A percentile compares a stretch with the other conserved stretches of the same genome.
Evolutionary conservation across 2,329 filamentous ascomycete species (phyloP).

Genomic region (Dactylonectria macrodidyma): DNA sequence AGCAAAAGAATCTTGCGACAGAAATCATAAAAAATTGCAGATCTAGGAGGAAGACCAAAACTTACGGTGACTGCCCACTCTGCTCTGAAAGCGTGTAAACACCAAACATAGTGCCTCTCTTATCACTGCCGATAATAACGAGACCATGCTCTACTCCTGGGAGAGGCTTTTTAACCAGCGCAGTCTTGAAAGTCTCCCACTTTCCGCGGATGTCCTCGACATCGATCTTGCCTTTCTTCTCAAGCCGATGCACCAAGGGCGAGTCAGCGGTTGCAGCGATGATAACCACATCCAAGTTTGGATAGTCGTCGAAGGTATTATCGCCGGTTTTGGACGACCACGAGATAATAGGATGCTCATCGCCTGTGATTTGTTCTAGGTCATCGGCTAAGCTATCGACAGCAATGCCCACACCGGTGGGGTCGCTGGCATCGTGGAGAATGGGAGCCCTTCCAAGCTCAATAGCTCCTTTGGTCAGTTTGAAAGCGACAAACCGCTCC

Average conservation of each 20-base stretch:
- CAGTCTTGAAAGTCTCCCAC: conserved; percentile 78
- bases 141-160: conserved; percentile 71
- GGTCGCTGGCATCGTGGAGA: conserved; percentile 3
- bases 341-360: neutral
- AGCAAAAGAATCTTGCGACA: conserved; percentile 61
- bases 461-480: neutral
- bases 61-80: conserved; percentile 66
- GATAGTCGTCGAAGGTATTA: neutral
- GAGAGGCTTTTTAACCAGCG: conserved; percentile 70
- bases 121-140: conserved; percentile 78
- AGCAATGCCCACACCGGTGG: conserved; percentile 12
- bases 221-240: conserved; percentile 52
- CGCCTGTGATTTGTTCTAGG: conserved; percentile 4
- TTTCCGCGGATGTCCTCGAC: conserved; percentile 69
- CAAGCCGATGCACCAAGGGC: neutral
- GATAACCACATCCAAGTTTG: neutral
- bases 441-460: conserved; percentile 8
- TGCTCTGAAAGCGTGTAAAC: conserved; percentile 79
- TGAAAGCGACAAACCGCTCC: conserved; percentile 11
- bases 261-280: conserved; percentile 13
- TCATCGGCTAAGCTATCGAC: conserved; percentile 4
- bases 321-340: neutral
- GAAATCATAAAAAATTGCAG: too few species aligned
- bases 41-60: conserved; percentile 67
- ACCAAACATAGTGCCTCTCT: conserved; percentile 77